Evolutionary conservation across 768 basidiomycete genomes (phyloP).

Genomic region (Podaxis carcinomalis): DNA sequence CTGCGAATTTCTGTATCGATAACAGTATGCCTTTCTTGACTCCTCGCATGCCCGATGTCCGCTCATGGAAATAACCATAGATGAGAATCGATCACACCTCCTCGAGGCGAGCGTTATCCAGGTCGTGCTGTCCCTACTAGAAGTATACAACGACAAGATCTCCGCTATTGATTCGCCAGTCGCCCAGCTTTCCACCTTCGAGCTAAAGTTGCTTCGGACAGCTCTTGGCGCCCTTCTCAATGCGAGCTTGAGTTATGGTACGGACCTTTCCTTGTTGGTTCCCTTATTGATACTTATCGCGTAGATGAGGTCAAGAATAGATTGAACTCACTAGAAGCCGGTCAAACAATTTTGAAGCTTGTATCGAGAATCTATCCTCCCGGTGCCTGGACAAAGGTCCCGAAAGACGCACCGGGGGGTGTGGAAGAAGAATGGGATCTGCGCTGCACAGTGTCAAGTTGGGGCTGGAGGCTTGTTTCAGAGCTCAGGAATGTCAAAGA

Average conservation of each 20-base stretch:
- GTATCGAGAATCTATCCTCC: conserved; percentile 71
- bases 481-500: conserved; percentile 72
- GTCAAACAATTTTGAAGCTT: conserved; percentile 63
- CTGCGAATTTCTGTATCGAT: conserved; percentile 83
- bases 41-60: background rate
- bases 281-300: background rate
- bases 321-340: conserved; percentile 65
- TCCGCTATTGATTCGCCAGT: conserved; percentile 21
- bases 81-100: conserved; percentile 68
- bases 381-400: conserved; percentile 50
- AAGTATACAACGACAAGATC: conserved; percentile 58
- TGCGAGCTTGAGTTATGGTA: conserved; percentile 73
- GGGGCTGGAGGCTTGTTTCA: conserved; percentile 75
- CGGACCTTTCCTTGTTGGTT: conserved; percentile 16
- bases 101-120: conserved; percentile 71
- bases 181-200: conserved; percentile 40
- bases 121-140: conserved; percentile 59
- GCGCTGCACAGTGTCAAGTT: conserved; percentile 61
- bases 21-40: conserved; percentile 48
- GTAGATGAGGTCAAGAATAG: conserved; percentile 69
- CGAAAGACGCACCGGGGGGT: conserved; percentile 19
- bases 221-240: conserved; percentile 79
- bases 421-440: conserved; percentile 59
- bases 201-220: conserved; percentile 73
- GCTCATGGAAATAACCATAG: conserved; percentile 29